Conservation (phyloP, 306 rosid genomes). For the Medicago truncatula region MtrunA17r5.0-ANR NC_053045.1:61135501-61136000, state of each 20-base stretch:
- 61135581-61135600: slow-evolving; percentile 68
- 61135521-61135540: slow-evolving; percentile 85
- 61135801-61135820: background rate
- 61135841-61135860: background rate
- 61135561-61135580: slow-evolving; percentile 88
- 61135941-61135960: slow-evolving; percentile 89
- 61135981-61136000: slow-evolving; percentile 88
- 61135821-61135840: background rate
- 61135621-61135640: slow-evolving; percentile 83
- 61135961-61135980: slow-evolving; percentile 91
- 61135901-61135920: background rate
- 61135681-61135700: slow-evolving; percentile 80
- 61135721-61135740: slow-evolving; percentile 15
- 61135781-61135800: background rate
- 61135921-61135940: slow-evolving; percentile 18
- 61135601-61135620: slow-evolving; percentile 83
- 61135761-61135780: background rate
- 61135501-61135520: slow-evolving; percentile 88
- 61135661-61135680: slow-evolving; percentile 87
- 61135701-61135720: background rate
- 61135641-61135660: slow-evolving; percentile 82
- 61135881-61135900: background rate
- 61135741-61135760: background rate
- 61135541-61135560: slow-evolving; percentile 89
- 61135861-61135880: background rate